phyloP scores from a whole-genome alignment of 345 rosid genomes.

The Salix arbutifolia region DNA sequence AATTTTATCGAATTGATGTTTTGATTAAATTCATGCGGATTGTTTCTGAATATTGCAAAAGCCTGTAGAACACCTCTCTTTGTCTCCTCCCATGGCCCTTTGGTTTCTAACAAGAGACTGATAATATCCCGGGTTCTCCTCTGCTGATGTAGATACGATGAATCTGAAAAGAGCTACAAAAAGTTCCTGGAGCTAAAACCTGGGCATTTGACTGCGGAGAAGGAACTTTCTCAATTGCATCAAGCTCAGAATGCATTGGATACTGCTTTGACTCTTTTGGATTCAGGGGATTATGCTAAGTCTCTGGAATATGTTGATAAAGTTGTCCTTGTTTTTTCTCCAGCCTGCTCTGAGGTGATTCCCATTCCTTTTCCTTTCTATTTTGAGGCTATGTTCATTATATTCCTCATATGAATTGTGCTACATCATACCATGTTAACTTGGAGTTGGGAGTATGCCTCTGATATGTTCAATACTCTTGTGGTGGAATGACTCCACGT shows the following conservation, averaged over 20 bases:
- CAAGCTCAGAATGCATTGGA: constrained; percentile 89
- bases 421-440: too few species aligned
- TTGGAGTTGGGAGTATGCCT: background rate
- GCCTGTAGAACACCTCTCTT: background rate
- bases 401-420: background rate
- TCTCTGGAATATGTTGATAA: constrained; percentile 77
- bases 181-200: constrained; percentile 67
- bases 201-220: constrained; percentile 66
- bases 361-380: background rate
- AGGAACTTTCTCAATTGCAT: constrained; percentile 84
- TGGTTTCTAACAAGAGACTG: constrained; percentile 25
- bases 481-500: constrained; percentile 4
- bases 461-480: background rate
- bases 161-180: constrained; percentile 66
- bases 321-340: constrained; percentile 93
- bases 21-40: background rate
- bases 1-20: background rate
- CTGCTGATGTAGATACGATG: constrained; percentile 67
- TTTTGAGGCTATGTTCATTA: background rate
- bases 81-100: background rate
- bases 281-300: constrained; percentile 63
- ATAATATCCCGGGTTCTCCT: constrained; percentile 33
- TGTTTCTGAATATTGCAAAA: background rate
- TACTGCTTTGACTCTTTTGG: constrained; percentile 57
- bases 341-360: constrained; percentile 80